These are phyloP conservation scores for Lachnellula arida DNA, from an alignment of 2,329 filamentous ascomycete species.

Conservation along the genomic window DNA sequence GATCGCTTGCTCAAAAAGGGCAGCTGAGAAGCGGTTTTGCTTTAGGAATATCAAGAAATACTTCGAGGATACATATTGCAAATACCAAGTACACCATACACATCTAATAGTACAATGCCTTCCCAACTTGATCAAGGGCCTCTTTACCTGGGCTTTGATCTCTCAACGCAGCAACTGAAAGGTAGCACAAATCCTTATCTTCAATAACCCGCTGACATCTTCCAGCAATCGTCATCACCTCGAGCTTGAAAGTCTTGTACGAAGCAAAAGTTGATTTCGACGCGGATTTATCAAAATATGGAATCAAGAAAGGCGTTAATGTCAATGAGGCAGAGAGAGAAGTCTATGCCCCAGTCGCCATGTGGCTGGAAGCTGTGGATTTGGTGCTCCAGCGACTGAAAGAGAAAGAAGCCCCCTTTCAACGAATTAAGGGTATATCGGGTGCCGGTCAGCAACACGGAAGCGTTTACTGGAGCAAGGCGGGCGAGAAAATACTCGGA, in stretches of 20 bases:
- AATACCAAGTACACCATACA: neutral
- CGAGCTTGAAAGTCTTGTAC: constrained; percentile 72
- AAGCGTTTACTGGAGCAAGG: constrained; percentile 83
- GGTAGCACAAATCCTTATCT: constrained; percentile 42
- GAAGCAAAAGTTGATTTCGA: constrained; percentile 96
- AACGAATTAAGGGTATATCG: constrained; percentile 73
- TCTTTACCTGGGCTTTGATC: constrained; percentile 87
- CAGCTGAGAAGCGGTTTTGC: neutral
- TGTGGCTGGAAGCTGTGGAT: constrained; percentile 93
- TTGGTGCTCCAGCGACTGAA: constrained; percentile 72
- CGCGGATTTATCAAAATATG: constrained; percentile 72
- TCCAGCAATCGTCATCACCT: constrained; percentile 75
- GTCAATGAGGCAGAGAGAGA: constrained; percentile 78
- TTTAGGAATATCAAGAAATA: neutral
- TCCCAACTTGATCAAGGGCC: constrained; percentile 40
- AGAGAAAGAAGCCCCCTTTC: constrained; percentile 66
- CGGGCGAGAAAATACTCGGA: constrained; percentile 61
- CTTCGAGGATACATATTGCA: neutral
- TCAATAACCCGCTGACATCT: constrained; percentile 14
- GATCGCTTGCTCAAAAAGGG: neutral
- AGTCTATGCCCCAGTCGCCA: constrained; percentile 85
- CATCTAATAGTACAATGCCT: constrained; percentile 30
- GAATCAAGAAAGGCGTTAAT: constrained; percentile 81
- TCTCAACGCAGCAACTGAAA: constrained; percentile 96
- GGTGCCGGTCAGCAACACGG: constrained; percentile 97